Percentiles rank a stretch among this genome's conserved stretches.
These are phyloP conservation scores for Neurospora africana DNA, from an alignment of 495 filamentous ascomycete species.

Conservation along the genomic window DNA sequence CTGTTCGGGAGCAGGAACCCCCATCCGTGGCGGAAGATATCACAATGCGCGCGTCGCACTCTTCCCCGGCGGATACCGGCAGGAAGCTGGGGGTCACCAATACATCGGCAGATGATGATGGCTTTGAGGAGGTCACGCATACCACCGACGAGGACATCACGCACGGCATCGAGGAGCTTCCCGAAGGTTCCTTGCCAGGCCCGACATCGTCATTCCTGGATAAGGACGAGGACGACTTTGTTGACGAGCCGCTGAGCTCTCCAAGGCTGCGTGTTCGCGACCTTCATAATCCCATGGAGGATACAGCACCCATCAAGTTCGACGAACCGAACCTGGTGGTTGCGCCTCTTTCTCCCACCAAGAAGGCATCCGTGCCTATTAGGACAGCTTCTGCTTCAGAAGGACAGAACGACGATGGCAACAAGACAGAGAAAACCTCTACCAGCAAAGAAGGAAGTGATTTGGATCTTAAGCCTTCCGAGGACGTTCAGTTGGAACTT, in stretches of 20 bases:
- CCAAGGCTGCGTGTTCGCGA: slow-evolving; percentile 37
- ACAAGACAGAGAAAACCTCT: not conserved
- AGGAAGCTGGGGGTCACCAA: slow-evolving; percentile 62
- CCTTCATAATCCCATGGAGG: slow-evolving; percentile 10
- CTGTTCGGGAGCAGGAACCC: slow-evolving; percentile 22
- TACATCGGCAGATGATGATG: slow-evolving; percentile 69
- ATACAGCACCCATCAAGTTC: slow-evolving; percentile 12
- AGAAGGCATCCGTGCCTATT: slow-evolving; percentile 15
- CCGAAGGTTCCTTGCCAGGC: slow-evolving; percentile 27
- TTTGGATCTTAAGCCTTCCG: not conserved
- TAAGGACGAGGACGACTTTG: slow-evolving; percentile 56
- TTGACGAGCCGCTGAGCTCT: slow-evolving; percentile 58
- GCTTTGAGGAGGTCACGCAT: slow-evolving; percentile 82
- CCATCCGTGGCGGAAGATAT: slow-evolving; percentile 30
- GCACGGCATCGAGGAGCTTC: slow-evolving; percentile 39
- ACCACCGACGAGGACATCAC: slow-evolving; percentile 55
- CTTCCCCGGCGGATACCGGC: slow-evolving; percentile 37
- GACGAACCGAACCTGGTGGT: slow-evolving; percentile 36
- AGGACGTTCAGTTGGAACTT: not conserved
- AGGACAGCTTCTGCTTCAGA: not conserved
- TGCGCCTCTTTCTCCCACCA: slow-evolving; percentile 40
- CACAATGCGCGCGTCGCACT: slow-evolving; percentile 35
- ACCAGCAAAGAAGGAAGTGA: not conserved
- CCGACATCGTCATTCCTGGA: slow-evolving; percentile 33
- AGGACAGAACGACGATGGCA: not conserved